A percentile compares a stretch with the other conserved stretches of the same genome.
These are phyloP conservation scores for Verbascum thapsus DNA, from an alignment of 257 asterid genomes.

Conservation along the genomic window DNA sequence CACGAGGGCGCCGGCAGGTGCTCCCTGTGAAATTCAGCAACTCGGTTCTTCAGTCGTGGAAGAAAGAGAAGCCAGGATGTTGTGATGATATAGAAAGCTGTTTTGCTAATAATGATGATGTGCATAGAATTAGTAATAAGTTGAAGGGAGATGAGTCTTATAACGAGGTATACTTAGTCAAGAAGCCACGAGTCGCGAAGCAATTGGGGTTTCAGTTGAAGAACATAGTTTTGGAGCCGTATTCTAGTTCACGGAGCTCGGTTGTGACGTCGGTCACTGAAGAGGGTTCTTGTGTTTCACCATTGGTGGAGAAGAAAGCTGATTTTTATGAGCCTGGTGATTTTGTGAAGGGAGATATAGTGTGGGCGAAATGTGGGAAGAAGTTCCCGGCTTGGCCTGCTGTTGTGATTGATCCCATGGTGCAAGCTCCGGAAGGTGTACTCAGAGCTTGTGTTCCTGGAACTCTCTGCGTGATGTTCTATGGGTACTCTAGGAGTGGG, in stretches of 20 bases:
- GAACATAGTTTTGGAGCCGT: conserved; percentile 39
- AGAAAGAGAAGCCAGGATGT: conserved; percentile 50
- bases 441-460: conserved; percentile 75
- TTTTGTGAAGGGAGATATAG: conserved; percentile 68
- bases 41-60: conserved; percentile 69
- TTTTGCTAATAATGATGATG: conserved; percentile 34
- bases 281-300: conserved; percentile 45
- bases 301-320: conserved; percentile 44
- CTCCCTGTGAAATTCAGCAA: conserved; percentile 63
- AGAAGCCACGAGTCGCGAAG: conserved; percentile 40
- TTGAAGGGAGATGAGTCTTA: conserved; percentile 41
- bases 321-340: conserved; percentile 62
- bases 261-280: conserved; percentile 54
- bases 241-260: conserved; percentile 53
- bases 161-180: conserved; percentile 40
- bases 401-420: conserved; percentile 71
- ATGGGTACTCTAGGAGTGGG: conserved; percentile 70
- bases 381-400: conserved; percentile 97
- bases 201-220: conserved; percentile 37
- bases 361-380: conserved; percentile 97
- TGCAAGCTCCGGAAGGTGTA: conserved; percentile 80
- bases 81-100: conserved; percentile 31
- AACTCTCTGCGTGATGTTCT: conserved; percentile 91
- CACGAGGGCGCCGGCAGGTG: conserved; percentile 73
- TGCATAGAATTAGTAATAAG: conserved; percentile 39